phyloP scores from a whole-genome alignment of 257 asterid species.

The Echium plantagineum region DNA sequence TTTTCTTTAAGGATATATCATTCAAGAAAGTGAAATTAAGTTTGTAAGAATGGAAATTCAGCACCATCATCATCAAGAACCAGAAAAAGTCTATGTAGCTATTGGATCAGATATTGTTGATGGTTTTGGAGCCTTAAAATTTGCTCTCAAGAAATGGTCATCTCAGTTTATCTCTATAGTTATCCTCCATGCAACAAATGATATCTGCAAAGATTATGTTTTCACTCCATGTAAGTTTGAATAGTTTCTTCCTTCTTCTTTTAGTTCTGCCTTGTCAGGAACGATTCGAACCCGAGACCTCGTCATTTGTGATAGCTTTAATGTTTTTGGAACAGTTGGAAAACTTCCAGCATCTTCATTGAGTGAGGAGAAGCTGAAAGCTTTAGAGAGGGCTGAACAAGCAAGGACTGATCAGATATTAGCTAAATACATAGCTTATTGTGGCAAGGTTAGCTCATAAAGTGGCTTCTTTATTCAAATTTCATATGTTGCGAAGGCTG shows the following conservation, averaged over 20 bases:
- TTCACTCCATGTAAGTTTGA: slow-evolving; percentile 46
- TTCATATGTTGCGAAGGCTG: not conserved
- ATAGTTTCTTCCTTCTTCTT: not conserved
- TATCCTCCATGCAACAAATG: slow-evolving; percentile 36
- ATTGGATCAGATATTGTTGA: slow-evolving; percentile 42
- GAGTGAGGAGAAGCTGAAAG: slow-evolving; percentile 19
- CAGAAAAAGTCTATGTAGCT: slow-evolving; percentile 52
- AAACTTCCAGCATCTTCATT: slow-evolving; percentile 29
- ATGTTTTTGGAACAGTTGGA: slow-evolving; percentile 28
- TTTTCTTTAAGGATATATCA: no score
- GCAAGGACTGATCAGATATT: slow-evolving; percentile 17
- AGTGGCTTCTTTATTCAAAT: slow-evolving; percentile 11
- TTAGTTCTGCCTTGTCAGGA: no score
- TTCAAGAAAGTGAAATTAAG: no score
- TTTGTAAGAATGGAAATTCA: slow-evolving; percentile 12
- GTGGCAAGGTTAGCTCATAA: slow-evolving; percentile 18
- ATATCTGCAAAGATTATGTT: slow-evolving; percentile 39
- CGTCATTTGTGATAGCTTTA: no score
- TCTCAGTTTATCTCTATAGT: slow-evolving; percentile 27
- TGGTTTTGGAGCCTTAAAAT: slow-evolving; percentile 50
- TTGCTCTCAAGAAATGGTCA: slow-evolving; percentile 45
- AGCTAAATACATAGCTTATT: slow-evolving; percentile 18
- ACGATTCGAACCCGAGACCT: no score
- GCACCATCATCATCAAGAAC: not conserved
- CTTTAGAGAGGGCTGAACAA: slow-evolving; percentile 18